Conservation (phyloP, 495 filamentous ascomycete genomes). For the Entonaema liquescens region DNA sequence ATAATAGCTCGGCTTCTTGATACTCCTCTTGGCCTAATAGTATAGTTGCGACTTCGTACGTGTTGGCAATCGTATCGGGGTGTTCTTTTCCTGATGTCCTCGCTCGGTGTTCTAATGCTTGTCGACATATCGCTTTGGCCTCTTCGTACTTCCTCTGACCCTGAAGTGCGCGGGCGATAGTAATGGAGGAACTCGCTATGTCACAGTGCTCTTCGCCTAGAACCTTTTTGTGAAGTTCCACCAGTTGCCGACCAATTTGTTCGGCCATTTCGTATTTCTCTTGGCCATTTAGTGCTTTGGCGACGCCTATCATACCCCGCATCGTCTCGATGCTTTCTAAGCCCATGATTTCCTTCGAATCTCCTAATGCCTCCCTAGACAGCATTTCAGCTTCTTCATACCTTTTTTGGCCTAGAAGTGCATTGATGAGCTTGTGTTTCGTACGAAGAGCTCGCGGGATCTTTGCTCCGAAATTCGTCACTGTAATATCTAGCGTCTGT, state of each 20-base stretch:
- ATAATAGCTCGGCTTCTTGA: slow-evolving; percentile 30
- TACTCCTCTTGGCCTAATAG: slow-evolving; percentile 24
- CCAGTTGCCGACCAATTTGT: slow-evolving; percentile 18
- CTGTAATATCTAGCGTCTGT: slow-evolving; percentile 13
- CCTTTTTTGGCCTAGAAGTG: not conserved
- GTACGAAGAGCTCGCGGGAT: slow-evolving; percentile 10
- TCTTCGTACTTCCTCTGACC: not conserved
- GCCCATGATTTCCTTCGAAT: not conserved
- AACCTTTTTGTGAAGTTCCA: slow-evolving; percentile 20
- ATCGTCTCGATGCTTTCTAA: slow-evolving; percentile 14
- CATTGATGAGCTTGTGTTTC: not conserved
- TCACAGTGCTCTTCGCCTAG: slow-evolving; percentile 19
- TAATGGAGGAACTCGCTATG: too few species aligned
- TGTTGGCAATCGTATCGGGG: slow-evolving; percentile 12
- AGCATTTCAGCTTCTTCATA: slow-evolving; percentile 25
- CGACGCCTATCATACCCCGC: slow-evolving; percentile 22
- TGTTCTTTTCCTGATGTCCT: slow-evolving; percentile 21
- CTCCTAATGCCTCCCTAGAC: slow-evolving; percentile 2
- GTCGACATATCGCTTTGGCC: not conserved
- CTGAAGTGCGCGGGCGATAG: not conserved
- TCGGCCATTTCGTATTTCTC: slow-evolving; percentile 33
- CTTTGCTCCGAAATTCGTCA: slow-evolving; percentile 7
- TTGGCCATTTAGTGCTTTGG: slow-evolving; percentile 3
- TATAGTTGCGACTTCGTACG: slow-evolving; percentile 21
- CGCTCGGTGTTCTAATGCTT: slow-evolving; percentile 14